Evolutionary conservation across 495 filamentous ascomycete genomes (phyloP), one percentile per base, ranked within the genome.

Genomic region (Poronia punctata): DNA sequence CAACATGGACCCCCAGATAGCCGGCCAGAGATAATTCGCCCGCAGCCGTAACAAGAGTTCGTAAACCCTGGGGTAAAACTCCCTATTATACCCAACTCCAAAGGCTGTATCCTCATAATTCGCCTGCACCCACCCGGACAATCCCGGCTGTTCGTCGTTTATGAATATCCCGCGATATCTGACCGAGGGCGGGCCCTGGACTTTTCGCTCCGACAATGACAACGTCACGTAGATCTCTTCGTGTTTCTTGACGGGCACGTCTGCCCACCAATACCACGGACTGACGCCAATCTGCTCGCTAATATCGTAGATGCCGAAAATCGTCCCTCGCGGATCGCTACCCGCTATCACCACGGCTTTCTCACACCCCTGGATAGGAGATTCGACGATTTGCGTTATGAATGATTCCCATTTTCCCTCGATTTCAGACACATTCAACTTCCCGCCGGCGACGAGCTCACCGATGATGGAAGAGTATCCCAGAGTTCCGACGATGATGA

Each of bases 111-210:
- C 58, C 5, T 53, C 40, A 43, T 59, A 67, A 44, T 59, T 63
- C 51, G 53, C 60, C 46, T 75, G 65, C 19, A 86, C 72, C 79
- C 79, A 88, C 41, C 78, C 78, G 0, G 82, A 81, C 38, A 87
- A 53, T 0, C 76, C 79, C 1, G 83, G 84, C 37, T 80, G 77
- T 49, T 88, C 82, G 42, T 87, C 83, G 54, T 88, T 87, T 52
- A 88, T 65, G 65, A 88, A 88, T 54, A 88, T 76, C 7, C 82
- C 84, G 5, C 84, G 72, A 58, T 84, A 88, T 53, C 83, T 84
- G 39, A 88, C 75, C 2, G 68, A 74, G 15, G 84, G 82, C 11
- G 75, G 61, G 3, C 68, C 71, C 38, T 86, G 80, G 2, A 72
- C 57, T 50, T 78, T 82, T 25, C 56, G 64, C 5, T 53, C 59